Evolutionary conservation across 2,329 filamentous ascomycete genomes (phyloP), one percentile per base, ranked within the genome.

Genomic region (Paecilomyces niveus): DNA sequence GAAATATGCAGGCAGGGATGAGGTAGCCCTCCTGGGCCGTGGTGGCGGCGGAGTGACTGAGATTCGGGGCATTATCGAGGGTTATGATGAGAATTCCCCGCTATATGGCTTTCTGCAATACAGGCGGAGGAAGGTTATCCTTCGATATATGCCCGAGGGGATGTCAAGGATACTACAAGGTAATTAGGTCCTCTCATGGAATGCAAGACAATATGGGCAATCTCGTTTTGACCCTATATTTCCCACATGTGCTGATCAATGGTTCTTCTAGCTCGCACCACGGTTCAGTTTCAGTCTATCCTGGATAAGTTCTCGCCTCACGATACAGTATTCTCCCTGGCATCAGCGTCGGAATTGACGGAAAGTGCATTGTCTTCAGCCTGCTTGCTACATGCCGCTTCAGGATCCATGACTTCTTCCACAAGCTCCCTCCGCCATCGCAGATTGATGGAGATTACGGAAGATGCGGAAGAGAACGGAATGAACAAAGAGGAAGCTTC

Each of bases 81-180:
- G 84, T 62, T 96, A 95, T 71, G 85, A 89, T 58, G 92, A 97
- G 64, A 83, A 85, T 57, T 94, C 91, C 62, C 94, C 94, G 22
- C 80, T 99, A 54, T 99, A 95, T 70, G 94, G 94, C 56, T 91
- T 97, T 71, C 78, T 99, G 65, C 87, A 90, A 67, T 97, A 97
- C 74, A 83, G 93, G 58, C 86, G 92, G 70, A 86, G 92, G 71
- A 97, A 92, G 75, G 89, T 97, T 54, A 78, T 99, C 60, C 84
- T 99, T 73, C 97, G 94, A 78, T 96, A 94, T 73, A 83, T 96
- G 62, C 94, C 93, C 1, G 90, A 96, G 60, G 90, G 88, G 60
- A 93, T 92, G 64, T 97, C 94, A 62, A 85, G 94, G 67, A 80
- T 99, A 57, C 81, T 99, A 57, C 90, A 96, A 89, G 94, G 94